Conservation (phyloP, 148 eudicot species). For the Diospyros lotus region DNA sequence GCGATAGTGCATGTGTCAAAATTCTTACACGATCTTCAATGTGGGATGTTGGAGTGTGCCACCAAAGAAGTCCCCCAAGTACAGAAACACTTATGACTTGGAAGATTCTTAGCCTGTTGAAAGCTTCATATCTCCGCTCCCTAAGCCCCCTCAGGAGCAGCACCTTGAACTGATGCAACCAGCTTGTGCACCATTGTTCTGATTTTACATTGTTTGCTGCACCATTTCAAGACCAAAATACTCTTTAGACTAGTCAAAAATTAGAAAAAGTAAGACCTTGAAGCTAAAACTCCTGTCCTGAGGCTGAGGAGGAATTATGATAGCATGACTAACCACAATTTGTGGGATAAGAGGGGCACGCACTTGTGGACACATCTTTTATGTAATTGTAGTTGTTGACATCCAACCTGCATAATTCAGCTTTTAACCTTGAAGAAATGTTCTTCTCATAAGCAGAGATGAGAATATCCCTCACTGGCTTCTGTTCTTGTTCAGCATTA, state of each 20-base stretch:
- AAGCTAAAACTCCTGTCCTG: background rate
- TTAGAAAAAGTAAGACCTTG: background rate
- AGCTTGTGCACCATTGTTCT: conserved; percentile 91
- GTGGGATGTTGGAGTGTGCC: conserved; percentile 95
- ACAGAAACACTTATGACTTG: conserved; percentile 93
- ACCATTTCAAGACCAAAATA: conserved; percentile 11
- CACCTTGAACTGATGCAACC: conserved; percentile 94
- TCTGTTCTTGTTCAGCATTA: conserved; percentile 54
- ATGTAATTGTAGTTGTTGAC: conserved; percentile 34
- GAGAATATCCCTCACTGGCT: conserved; percentile 61
- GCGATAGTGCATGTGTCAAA: background rate
- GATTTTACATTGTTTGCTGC: conserved; percentile 48
- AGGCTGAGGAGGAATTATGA: background rate
- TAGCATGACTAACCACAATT: background rate
- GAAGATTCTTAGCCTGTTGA: conserved; percentile 83
- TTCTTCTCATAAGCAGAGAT: conserved; percentile 76
- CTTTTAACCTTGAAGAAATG: conserved; percentile 57
- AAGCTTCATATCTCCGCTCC: conserved; percentile 82
- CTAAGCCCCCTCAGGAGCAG: conserved; percentile 76
- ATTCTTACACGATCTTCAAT: conserved; percentile 78
- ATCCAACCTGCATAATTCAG: conserved; percentile 69
- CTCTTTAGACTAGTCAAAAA: background rate
- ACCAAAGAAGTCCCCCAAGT: conserved; percentile 97
- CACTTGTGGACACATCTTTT: conserved; percentile 64
- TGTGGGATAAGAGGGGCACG: conserved; percentile 6